Percentiles rank a stretch among this genome's conserved stretches.
Conservation (phyloP, 2,329 filamentous ascomycete species). For the Clathrospora elynae region DNA sequence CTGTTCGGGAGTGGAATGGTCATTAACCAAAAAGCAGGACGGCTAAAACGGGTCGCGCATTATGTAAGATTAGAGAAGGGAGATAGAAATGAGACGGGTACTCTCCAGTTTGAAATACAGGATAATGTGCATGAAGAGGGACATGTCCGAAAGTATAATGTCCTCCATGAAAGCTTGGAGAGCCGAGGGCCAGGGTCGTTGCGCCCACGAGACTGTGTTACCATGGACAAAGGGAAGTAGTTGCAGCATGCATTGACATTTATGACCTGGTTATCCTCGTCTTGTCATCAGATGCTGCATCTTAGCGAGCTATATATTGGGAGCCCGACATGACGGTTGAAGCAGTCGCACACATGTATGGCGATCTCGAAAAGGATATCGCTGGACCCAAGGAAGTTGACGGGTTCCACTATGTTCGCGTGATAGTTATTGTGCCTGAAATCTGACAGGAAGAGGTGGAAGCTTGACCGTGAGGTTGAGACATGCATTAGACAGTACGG, state of each 20-base stretch:
- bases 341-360: slow-evolving; percentile 19
- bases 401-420: slow-evolving; percentile 13
- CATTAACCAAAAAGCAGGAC: slow-evolving; percentile 2
- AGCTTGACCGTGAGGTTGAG: slow-evolving; percentile 7
- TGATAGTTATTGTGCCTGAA: slow-evolving; percentile 9
- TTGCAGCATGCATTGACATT: slow-evolving; percentile 11
- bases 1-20: not conserved
- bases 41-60: not conserved
- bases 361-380: slow-evolving; percentile 13
- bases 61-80: not conserved
- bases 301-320: slow-evolving; percentile 12
- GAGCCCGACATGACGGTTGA: slow-evolving; percentile 6
- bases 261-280: slow-evolving; percentile 1
- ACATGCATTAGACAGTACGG: slow-evolving; percentile 9
- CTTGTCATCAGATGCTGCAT: slow-evolving; percentile 19
- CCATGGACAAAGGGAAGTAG: slow-evolving; percentile 5
- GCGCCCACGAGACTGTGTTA: slow-evolving; percentile 12
- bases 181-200: slow-evolving; percentile 9
- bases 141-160: slow-evolving; percentile 7
- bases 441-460: slow-evolving; percentile 9
- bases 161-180: slow-evolving; percentile 4
- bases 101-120: slow-evolving; percentile 3
- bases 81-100: not conserved
- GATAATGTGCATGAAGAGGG: slow-evolving; percentile 3
- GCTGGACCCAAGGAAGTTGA: slow-evolving; percentile 6